Evolutionary conservation across 768 basidiomycete genomes (phyloP), one percentile per base, ranked within the genome.

Genomic region (Lanmaoa rubissima): DNA sequence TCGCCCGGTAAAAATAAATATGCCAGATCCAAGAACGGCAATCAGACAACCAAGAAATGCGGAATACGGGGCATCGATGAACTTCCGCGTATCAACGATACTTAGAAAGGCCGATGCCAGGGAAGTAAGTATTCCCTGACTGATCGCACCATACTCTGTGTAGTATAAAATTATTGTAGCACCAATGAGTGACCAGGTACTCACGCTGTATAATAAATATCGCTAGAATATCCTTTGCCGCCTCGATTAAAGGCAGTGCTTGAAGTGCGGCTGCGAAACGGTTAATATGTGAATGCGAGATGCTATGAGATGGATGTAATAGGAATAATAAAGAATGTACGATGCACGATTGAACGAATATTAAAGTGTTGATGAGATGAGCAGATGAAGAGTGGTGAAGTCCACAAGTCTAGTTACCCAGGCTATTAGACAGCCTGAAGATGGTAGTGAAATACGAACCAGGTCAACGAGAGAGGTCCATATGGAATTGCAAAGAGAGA

Each of bases 141-240:
- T 54, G 32, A 67, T 57, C 19, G 71, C 67, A 51, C 68, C 70
- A 49, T 69, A 65, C 38, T 68, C 77, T 77, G 38, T 13, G 26
- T 40, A 34, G n/a, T 12, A 48, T 51, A 45, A 55, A 31, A 50
- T 39, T 3, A 17, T 31, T 16, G 24, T 43, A n/a, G 13, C 17
- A 53, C 21, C 32, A 41, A 35, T 19, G 52, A 48, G 38, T 4
- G 21, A 44, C 28, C 2, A 28, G 21, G 32, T 31, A 63, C 71
- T 61, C 55, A 73, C 65, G 55, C 7, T 56, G 65, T 48, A 69
- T 65, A n/a, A 68, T 49, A 31, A 54, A 56, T 21, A 68, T 58
- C 3, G 63, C 49, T 6, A 55, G 16, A 26, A 70, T 51, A 39
- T 59, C 61, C 51, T 58, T 68, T 3, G 39, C 55, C 4, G 60